These are phyloP conservation scores for Plasmodium yoelii DNA, from an alignment of 169 alveolate species.

Conservation along the genomic window DNA sequence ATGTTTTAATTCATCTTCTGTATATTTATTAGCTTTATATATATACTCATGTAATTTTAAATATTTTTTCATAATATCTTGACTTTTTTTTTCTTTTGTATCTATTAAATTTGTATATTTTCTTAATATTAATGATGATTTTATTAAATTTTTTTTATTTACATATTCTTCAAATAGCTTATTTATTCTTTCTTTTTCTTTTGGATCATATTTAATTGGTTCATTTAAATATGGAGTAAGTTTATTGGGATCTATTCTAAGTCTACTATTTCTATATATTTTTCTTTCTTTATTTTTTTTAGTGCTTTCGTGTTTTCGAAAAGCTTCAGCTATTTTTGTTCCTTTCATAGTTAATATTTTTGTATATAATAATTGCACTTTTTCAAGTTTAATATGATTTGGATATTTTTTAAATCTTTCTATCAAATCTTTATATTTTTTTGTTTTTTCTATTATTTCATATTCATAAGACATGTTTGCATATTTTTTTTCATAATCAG, in stretches of 20 bases:
- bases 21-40: conserved; percentile 81
- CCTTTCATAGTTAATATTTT: conserved; percentile 66
- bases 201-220: conserved; percentile 83
- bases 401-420: conserved; percentile 53
- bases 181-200: conserved; percentile 77
- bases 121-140: conserved; percentile 80
- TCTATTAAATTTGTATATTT: conserved; percentile 76
- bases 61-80: conserved; percentile 75
- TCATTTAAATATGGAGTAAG: conserved; percentile 83
- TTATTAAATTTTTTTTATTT: conserved; percentile 81
- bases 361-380: conserved; percentile 52
- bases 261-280: conserved; percentile 27
- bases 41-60: conserved; percentile 78
- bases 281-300: conserved; percentile 49
- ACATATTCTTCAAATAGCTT: conserved; percentile 82
- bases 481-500: conserved; percentile 41
- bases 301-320: conserved; percentile 78
- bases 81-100: conserved; percentile 35
- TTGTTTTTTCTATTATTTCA: conserved; percentile 35
- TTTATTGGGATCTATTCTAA: conserved; percentile 78
- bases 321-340: conserved; percentile 37
- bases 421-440: conserved; percentile 44
- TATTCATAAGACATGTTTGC: conserved; percentile 51
- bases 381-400: conserved; percentile 25
- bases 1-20: conserved; percentile 66